Base-by-base conservation (phyloP, 192 early-diverging fungal genomes). In the Allomyces javanicus region DNA sequence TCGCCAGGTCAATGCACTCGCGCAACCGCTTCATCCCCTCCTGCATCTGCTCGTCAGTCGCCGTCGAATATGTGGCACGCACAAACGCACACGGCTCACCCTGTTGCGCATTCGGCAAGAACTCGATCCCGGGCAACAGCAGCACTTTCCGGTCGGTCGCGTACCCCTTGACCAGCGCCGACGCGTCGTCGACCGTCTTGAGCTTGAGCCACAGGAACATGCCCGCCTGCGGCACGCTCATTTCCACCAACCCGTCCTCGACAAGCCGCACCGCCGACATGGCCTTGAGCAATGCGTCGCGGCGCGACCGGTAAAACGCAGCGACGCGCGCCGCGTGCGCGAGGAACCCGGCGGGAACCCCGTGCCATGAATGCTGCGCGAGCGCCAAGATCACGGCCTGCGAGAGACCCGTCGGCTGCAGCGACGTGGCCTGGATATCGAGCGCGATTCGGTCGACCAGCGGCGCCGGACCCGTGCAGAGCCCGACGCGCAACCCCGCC, bases 121-220 rank as follows among this genome's bases (percentile, higher is more conserved):
- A 58, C 50, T 58, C 50, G 50, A 58, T n/a, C 0, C 88, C 88
- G n/a, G 87, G 87, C 7, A 90, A 77, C 25, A 86, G 71, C 62
- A 90, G 70, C 5, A 89, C 87, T 63, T 86, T 86, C 68, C 79
- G 82, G 17, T 77, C 79, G n/a, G 85, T 69, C 17, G 50, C 50
- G 50, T 58, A n/a, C 17, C 17, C 50, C 12, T 58, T 58, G 50
- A 58, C 21, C 17, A 58, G 50, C 50, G 50, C 50, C 3, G 17
- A n/a, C 50, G 50, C 21, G 21, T 58, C 50, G 55, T 79, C 79
- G 44, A 68, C 62, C 55, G 76, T 76, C 17, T 72, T 73, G 22
- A 86, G 66, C 0, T 80, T 76, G 66, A 90, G 73, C 94, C 94
- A 97, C 61, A 93, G 73, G 75, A 97, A 97, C 92, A 94, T 94